Evolutionary conservation across 2,329 filamentous ascomycete genomes (phyloP).

Genomic region (Penicillium sp.): DNA sequence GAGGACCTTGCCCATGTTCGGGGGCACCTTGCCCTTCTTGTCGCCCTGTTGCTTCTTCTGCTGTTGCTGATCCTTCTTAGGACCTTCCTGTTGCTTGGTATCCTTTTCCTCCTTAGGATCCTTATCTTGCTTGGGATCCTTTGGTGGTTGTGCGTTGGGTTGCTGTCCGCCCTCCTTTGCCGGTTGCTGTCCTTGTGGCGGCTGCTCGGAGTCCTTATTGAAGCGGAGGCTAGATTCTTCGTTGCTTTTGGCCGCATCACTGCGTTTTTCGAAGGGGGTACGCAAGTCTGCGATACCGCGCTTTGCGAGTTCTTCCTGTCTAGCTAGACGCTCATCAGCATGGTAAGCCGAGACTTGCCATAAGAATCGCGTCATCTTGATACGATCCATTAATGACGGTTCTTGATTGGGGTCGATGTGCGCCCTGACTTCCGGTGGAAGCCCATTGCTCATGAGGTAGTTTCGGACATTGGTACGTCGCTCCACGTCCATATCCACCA

Average conservation of each 20-base stretch:
- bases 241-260: background rate
- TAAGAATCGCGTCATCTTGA: conserved; percentile 59
- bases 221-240: background rate
- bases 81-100: conserved; percentile 8
- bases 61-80: conserved; percentile 16
- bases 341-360: conserved; percentile 52
- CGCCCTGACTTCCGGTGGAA: conserved; percentile 66
- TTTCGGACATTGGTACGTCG: conserved; percentile 60
- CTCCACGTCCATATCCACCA: conserved; percentile 55
- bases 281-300: background rate
- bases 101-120: conserved; percentile 5
- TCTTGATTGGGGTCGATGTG: conserved; percentile 53
- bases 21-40: conserved; percentile 28
- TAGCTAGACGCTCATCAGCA: background rate
- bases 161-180: conserved; percentile 23
- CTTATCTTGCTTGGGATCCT: conserved; percentile 4
- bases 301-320: conserved; percentile 28
- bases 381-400: conserved; percentile 55
- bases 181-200: conserved; percentile 26
- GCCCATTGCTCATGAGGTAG: conserved; percentile 64
- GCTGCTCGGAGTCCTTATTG: conserved; percentile 23
- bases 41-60: conserved; percentile 27
- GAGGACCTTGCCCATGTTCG: conserved; percentile 36
- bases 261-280: background rate
- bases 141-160: conserved; percentile 15